A percentile compares a stretch with the other conserved stretches of the same genome.
These are phyloP conservation scores for Lactarius akahatsu DNA, from an alignment of 768 basidiomycete genomes.

Conservation along the genomic window DNA sequence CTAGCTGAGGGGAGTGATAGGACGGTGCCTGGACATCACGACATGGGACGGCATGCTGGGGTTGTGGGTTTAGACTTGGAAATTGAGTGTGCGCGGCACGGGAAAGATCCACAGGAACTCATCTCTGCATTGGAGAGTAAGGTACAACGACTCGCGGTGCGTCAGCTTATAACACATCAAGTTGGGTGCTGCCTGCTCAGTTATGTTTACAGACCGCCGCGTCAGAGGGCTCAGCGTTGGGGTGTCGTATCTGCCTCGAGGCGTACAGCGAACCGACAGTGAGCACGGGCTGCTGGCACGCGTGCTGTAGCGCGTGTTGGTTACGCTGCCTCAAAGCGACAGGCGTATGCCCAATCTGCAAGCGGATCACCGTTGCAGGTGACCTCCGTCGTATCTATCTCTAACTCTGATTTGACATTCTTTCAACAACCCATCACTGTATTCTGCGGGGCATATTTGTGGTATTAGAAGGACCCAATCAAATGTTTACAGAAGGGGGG, in stretches of 20 bases:
- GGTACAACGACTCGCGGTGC: constrained; percentile 44
- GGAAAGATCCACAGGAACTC: constrained; percentile 44
- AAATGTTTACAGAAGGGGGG: neutral
- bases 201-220: constrained; percentile 2
- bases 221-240: constrained; percentile 32
- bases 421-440: neutral
- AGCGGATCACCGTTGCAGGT: constrained; percentile 75
- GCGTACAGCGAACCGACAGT: constrained; percentile 75
- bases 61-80: constrained; percentile 46
- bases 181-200: constrained; percentile 31
- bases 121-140: constrained; percentile 61
- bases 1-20: constrained; percentile 33
- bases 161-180: constrained; percentile 35
- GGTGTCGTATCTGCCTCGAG: constrained; percentile 80
- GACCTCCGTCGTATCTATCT: constrained; percentile 77
- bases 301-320: constrained; percentile 82
- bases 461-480: neutral
- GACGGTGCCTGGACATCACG: constrained; percentile 5
- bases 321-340: constrained; percentile 79
- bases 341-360: constrained; percentile 83
- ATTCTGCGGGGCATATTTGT: neutral
- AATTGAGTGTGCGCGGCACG: constrained; percentile 51
- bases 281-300: constrained; percentile 87
- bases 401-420: constrained; percentile 32
- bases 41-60: constrained; percentile 20